A percentile compares a stretch with the other conserved stretches of the same genome.
phyloP scores from a whole-genome alignment of 495 filamentous ascomycete species.

The Halenospora varia region DNA sequence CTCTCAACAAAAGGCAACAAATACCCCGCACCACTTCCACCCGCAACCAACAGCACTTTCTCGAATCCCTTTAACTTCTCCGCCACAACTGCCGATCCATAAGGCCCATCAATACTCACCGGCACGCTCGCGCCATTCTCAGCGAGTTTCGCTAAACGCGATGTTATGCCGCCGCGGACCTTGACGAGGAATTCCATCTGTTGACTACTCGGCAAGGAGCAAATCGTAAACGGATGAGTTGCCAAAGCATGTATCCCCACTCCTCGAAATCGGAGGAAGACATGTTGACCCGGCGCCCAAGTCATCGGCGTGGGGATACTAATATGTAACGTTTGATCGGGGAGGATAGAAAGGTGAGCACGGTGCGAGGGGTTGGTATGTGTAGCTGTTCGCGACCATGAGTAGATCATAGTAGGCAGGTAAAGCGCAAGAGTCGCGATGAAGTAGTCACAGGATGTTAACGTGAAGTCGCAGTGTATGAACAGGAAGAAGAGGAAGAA shows the following conservation, averaged over 20 bases:
- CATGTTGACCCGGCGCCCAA: constrained; percentile 76
- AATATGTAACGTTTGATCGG: constrained; percentile 27
- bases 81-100: not conserved
- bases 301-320: constrained; percentile 33
- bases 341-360: constrained; percentile 3
- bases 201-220: not conserved
- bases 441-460: constrained; percentile 60
- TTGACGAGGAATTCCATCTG: not conserved
- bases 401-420: constrained; percentile 35
- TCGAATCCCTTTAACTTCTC: not conserved
- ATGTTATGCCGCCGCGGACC: not conserved
- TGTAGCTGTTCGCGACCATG: constrained; percentile 41
- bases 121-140: not conserved
- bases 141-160: not conserved
- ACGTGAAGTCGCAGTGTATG: constrained; percentile 52
- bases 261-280: constrained; percentile 73
- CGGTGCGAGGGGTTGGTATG: not conserved
- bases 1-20: not conserved
- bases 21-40: not conserved
- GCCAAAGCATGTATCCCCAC: constrained; percentile 56
- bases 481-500: constrained; percentile 55
- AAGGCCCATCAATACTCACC: not conserved
- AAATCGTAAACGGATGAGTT: constrained; percentile 79
- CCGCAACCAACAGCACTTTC: not conserved
- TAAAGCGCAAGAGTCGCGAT: constrained; percentile 51